phyloP scores from a whole-genome alignment of 78 protist genomes.

The Diacronema lutheri region DNA sequence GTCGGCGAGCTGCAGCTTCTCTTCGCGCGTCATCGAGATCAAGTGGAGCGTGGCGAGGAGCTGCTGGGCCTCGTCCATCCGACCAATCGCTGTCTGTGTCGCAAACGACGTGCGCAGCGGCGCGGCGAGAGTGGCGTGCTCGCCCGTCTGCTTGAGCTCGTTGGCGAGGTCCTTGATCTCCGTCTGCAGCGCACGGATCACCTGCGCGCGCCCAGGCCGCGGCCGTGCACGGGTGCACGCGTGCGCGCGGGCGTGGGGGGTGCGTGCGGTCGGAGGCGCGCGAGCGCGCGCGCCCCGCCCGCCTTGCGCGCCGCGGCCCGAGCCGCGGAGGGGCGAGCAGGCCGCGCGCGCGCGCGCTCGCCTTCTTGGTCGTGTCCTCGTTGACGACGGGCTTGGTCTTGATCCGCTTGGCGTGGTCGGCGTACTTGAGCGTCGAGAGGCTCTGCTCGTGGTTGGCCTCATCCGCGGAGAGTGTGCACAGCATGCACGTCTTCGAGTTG shows the following conservation, averaged over 20 bases:
- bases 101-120: too few species aligned
- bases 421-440: neutral
- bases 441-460: neutral
- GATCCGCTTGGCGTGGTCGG: conserved; percentile 6
- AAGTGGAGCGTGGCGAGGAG: too few species aligned
- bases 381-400: neutral
- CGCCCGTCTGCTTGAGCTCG: neutral
- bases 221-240: neutral
- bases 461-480: neutral
- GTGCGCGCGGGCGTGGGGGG: neutral
- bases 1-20: neutral
- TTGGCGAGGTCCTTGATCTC: neutral
- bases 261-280: neutral
- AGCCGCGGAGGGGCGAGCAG: neutral
- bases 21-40: neutral
- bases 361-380: neutral
- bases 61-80: too few species aligned
- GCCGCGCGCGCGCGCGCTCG: neutral
- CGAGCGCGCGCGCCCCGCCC: neutral
- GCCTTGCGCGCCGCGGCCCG: neutral
- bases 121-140: too few species aligned
- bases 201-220: neutral
- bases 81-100: too few species aligned
- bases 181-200: neutral
- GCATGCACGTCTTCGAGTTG: conserved; percentile 4